Evolutionary conservation across 2,329 filamentous ascomycete genomes (phyloP), one percentile per base, ranked within the genome.

Genomic region (Macrophomina pseudophaseolina): DNA sequence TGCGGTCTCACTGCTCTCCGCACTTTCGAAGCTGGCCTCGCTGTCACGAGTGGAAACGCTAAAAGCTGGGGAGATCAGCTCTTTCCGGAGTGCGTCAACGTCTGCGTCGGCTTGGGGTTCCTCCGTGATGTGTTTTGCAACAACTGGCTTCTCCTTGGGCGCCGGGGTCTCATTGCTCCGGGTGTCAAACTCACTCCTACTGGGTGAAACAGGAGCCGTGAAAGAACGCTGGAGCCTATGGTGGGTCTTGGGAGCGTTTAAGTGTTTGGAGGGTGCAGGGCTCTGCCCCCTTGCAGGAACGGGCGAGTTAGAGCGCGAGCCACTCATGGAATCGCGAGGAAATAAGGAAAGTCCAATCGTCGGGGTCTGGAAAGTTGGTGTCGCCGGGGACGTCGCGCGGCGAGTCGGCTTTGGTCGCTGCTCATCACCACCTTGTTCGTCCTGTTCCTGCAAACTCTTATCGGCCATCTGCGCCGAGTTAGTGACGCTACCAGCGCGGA

Each of bases 341-440:
- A 66, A 66, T 3, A 66, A 38, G 4, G 56, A 66, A 23, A 66
- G n/a, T 16, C 38, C 48, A 12, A 49, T 16, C 4, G 54, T 62
- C 11, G 65, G 65, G 4, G 49, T 40, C 14, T 58, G 54, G 48
- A 66, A 66, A 5, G 65, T 74, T 3, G 75, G 72, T 14, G 76
- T 72, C 32, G 71, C 71, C 11, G 71, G 71, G 3, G 78, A 79
- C 4, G 77, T 79, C 23, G 72, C 75, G 64, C 77, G 70, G 28
- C 75, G 73, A 18, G 72, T 73, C 9, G 72, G 71, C 65, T 73
- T 74, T 42, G 72, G 53, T 5, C 28, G 2, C 6, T 65, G 64
- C 16, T 58, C 67, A 32, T 72, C 69, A 9, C 16, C 42, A 6
- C 38, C 38, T 40, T 40, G 38, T 60, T 69, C 63, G 16, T 46